Conservation (phyloP, 2,329 filamentous ascomycete species). For the Diaporthe australafricana region DNA sequence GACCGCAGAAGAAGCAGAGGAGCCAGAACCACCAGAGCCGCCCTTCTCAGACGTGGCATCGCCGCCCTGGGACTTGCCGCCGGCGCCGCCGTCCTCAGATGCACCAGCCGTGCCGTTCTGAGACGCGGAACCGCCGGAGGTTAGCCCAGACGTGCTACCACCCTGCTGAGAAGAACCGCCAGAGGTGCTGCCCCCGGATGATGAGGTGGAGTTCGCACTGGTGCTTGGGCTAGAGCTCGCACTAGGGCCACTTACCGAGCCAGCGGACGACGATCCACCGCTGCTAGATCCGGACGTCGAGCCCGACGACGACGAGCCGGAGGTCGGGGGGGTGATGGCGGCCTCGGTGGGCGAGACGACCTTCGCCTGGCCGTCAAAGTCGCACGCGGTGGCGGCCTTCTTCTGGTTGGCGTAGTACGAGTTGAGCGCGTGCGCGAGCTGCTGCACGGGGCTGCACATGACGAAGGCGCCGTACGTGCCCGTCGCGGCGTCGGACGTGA, state of each 20-base stretch:
- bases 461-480: slow-evolving; percentile 82
- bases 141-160: slow-evolving; percentile 1
- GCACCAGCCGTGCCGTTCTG: neutral
- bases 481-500: slow-evolving; percentile 72
- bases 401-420: slow-evolving; percentile 74
- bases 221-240: slow-evolving; percentile 24
- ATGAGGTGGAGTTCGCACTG: neutral
- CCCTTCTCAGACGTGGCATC: slow-evolving; percentile 20
- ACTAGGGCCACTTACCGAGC: slow-evolving; percentile 27
- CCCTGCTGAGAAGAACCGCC: slow-evolving; percentile 26
- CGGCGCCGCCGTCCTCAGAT: neutral
- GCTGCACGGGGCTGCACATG: slow-evolving; percentile 78
- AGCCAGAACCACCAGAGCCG: neutral
- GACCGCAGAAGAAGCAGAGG: slow-evolving; percentile 1
- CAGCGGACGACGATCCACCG: neutral
- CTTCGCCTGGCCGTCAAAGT: slow-evolving; percentile 75
- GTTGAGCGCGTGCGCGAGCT: slow-evolving; percentile 81
- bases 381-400: slow-evolving; percentile 69
- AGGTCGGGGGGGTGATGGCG: slow-evolving; percentile 3
- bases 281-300: neutral
- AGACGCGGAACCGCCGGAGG: neutral
- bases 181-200: neutral
- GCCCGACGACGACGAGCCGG: neutral
- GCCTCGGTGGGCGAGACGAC: slow-evolving; percentile 29
- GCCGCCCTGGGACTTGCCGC: slow-evolving; percentile 5